These are phyloP conservation scores for Curvularia sp. DNA, from an alignment of 2,329 filamentous ascomycete genomes.

Conservation along the genomic window DNA sequence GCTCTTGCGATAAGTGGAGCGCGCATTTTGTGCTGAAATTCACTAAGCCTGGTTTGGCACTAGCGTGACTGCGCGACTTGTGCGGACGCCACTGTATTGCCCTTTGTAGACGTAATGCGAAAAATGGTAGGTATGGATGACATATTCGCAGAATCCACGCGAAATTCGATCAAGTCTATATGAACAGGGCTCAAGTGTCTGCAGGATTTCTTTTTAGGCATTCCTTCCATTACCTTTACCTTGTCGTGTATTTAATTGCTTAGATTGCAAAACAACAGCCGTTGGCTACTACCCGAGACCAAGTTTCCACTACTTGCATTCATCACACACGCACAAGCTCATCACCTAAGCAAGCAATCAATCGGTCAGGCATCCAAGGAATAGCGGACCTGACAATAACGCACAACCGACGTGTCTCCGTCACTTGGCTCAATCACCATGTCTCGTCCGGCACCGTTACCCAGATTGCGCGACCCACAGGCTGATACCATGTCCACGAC, in stretches of 20 bases:
- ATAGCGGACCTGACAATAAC: constrained; percentile 23
- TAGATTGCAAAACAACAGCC: constrained; percentile 31
- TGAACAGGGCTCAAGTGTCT: constrained; percentile 1
- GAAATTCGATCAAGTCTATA: neutral
- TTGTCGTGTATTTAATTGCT: constrained; percentile 27
- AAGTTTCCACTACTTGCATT: constrained; percentile 17
- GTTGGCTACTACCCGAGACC: constrained; percentile 27
- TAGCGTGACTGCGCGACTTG: constrained; percentile 31
- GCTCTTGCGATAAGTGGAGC: constrained; percentile 5
- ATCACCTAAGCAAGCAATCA: neutral
- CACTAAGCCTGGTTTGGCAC: constrained; percentile 13
- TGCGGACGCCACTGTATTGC: constrained; percentile 24
- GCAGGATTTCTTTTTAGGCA: constrained; percentile 3
- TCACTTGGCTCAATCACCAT: constrained; percentile 14
- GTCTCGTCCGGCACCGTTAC: constrained; percentile 22
- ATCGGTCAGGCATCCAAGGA: constrained; percentile 2
- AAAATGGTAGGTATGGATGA: constrained; percentile 21
- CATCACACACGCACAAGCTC: constrained; percentile 20
- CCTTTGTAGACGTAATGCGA: constrained; percentile 6
- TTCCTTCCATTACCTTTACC: constrained; percentile 18
- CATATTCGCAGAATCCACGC: constrained; percentile 13
- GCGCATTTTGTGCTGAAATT: constrained; percentile 30
- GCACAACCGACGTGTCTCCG: constrained; percentile 17
- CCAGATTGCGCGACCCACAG: constrained; percentile 22
- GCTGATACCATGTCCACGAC: constrained; percentile 55